Evolutionary conservation across 192 early-diverging fungal species (phyloP).

Genomic region (Geranomyces michiganensis): DNA sequence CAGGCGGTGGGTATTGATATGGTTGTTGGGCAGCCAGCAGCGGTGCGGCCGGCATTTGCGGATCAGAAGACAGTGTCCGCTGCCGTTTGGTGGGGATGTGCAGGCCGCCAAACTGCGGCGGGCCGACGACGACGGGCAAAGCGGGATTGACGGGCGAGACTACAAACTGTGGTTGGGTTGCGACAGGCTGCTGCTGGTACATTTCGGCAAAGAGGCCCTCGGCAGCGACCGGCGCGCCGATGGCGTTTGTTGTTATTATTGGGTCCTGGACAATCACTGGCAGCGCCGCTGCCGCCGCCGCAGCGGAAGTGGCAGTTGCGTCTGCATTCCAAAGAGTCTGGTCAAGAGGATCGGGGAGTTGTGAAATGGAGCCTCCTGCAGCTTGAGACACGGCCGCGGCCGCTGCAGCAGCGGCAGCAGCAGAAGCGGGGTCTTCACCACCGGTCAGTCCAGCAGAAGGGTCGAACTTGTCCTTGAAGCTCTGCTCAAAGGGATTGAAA

Average conservation of each 20-base stretch:
- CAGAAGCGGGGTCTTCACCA: background rate
- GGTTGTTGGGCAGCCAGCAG: conserved; percentile 9
- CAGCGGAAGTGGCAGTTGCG: background rate
- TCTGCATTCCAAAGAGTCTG: conserved; percentile 2
- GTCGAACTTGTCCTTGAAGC: conserved; percentile 30
- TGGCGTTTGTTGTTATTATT: too few species aligned
- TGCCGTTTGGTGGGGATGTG: background rate
- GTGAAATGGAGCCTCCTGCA: too few species aligned
- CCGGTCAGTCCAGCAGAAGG: background rate
- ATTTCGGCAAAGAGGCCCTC: too few species aligned
- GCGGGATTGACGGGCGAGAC: too few species aligned
- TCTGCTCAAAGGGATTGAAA: conserved; percentile 39
- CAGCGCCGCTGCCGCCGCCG: too few species aligned
- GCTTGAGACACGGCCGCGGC: background rate
- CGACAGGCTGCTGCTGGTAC: too few species aligned
- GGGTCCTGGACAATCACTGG: too few species aligned
- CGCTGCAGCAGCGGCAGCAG: background rate
- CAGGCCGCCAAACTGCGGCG: too few species aligned
- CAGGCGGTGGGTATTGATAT: background rate
- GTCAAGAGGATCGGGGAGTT: background rate
- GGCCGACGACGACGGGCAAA: too few species aligned
- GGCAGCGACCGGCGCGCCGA: too few species aligned
- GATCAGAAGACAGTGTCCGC: background rate
- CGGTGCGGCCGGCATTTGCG: too few species aligned
- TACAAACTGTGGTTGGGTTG: too few species aligned